Base-by-base conservation (phyloP, 108 stramenopile species). In the Fragilaria radians region DNA sequence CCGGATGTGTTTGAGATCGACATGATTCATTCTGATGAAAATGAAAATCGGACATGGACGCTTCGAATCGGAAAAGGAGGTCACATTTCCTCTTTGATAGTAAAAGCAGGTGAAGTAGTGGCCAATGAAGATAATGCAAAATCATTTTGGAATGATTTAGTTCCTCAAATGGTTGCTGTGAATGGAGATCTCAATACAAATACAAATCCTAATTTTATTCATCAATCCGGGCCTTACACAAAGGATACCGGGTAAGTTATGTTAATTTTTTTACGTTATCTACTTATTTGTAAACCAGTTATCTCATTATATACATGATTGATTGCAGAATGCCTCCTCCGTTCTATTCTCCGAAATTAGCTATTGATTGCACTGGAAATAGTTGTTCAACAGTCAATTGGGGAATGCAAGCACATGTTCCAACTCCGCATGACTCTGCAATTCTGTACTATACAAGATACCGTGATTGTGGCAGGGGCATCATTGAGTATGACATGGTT, bases 21-120 rank as follows among this genome's bases (percentile, higher is more conserved):
- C 4, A 1, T 48, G 2, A 22, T 23, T 4, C 47, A 48, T 4
- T 22, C 1, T 3, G 47, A 48, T 48, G 22, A 19, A 48, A 48
- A 1, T 1, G 47, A 48, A 2, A 4, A 48, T 4, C 47, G 47
- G 1, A 4, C 19, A 22, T 48, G 47, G 47, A 4, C 47, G 4
- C 23, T 48, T 22, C 47, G 47, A 4, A 48, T 48, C 47, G 47
- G 47, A 22, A 48, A 48, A 4, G 47, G 47, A 48, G 47, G 47
- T 22, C 47, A 48, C 19, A 48, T 48, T 4, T 22, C 23, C 22
- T 22, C 22, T 4, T 23, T 48, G 19, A 48, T 48, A 4, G 47
- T 19, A 22, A 23, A 19, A 4, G 19, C 19, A 22, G 47, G 47
- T 22, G 47, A 48, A 48, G 19, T 23, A 4, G 23, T 48, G 19